Evolutionary conservation across 148 eudicot genomes (phyloP), one percentile per base, ranked within the genome.

Genomic region (Chenopodium quinoa): DNA sequence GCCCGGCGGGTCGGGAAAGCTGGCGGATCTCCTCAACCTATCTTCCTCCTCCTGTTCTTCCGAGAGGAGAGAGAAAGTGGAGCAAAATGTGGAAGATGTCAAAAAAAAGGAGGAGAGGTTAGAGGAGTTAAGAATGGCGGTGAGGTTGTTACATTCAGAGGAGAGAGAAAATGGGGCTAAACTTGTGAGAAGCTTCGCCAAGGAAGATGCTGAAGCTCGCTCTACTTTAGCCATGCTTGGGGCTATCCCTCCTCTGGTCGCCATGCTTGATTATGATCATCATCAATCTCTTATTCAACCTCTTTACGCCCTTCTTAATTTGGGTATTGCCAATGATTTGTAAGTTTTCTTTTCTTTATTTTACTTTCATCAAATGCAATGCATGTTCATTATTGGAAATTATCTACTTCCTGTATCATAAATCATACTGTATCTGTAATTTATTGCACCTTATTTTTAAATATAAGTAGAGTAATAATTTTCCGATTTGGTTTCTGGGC

Each of bases 251-350:
- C 94, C 97, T 7, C 87, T 96, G 13, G 89, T 96, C 16, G 85
- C 82, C 0, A 65, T 96, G 86, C 83, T 96, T 14, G 92, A 89
- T 83, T 17, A 65, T 20, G 9, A 46, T 71, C 8, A 64, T 48
- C 27, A 29, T 48, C n/a, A 67, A 9, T 67, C 70, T 46, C 89
- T 87, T 29, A 88, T 91, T 76, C 89, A 90, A 6, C 90, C 97
- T 54, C 86, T 96, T 14, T 96, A 96, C 71, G 97, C 97, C 73
- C 87, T 96, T 70, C 97, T 96, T 77, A 96, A 96, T 81, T 89
- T 96, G 11, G 94, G 91, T 71, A 96, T 96, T 71, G 90, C 88
- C 60, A 96, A 96, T 84, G 93, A 93, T 77, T 80, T 77, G 99
- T 96, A 37, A 87, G 93, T 90, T 12, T 50, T 1, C 71, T 40